Evolutionary conservation across 208 protist genomes (phyloP), one percentile per base, ranked within the genome.

Genomic region (Crithidia sp.): DNA sequence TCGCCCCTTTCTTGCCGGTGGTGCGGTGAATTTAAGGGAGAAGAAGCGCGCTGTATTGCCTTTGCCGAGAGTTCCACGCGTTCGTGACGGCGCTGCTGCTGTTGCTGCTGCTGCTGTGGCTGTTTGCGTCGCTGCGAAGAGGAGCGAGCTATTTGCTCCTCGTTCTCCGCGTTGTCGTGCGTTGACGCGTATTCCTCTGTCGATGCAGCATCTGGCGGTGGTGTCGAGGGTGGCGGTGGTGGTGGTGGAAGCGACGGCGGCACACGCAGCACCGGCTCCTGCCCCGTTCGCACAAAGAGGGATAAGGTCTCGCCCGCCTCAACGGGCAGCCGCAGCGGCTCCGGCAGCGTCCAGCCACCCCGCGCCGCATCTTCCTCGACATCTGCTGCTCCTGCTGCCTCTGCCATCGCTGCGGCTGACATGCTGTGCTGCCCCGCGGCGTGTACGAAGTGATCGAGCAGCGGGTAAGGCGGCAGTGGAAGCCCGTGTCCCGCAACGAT

Each of bases 401-500:
- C 44, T 13, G 39, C 8, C 13, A 64, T 17, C 16, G 14, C 28
- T 36, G 43, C 39, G 3, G 4, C 55, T 52, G 53, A 4, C 52
- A 61, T 4, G 5, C 73, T 63, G 7, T 57, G 50, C 3, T 53
- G 60, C 36, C 60, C 67, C 4, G 28, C 62, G 4, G 55, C 17
- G 16, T 59, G 56, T 2, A 79, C 13, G 7, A 78, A 40, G 43
- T 79, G 68, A 12, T 74, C 69, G 5, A 74, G 19, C 1, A 52
- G 14, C 0, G 74, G 82, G 13, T 79, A 79, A 14, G 9, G 53
- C 8, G 77, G 72, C 13, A 71, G 41, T 14, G 74, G 71, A 36
- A 89, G 59, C 39, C 82, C 80, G 14, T 84, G 75, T 43, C 91
- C 83, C 2, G 84, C 87, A 17, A 95, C 65, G 12, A 95, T 71